A percentile compares a stretch with the other conserved stretches of the same genome.
Evolutionary conservation across 129 eudicot genomes (phyloP).

Genomic region (Cynara cardunculus): DNA sequence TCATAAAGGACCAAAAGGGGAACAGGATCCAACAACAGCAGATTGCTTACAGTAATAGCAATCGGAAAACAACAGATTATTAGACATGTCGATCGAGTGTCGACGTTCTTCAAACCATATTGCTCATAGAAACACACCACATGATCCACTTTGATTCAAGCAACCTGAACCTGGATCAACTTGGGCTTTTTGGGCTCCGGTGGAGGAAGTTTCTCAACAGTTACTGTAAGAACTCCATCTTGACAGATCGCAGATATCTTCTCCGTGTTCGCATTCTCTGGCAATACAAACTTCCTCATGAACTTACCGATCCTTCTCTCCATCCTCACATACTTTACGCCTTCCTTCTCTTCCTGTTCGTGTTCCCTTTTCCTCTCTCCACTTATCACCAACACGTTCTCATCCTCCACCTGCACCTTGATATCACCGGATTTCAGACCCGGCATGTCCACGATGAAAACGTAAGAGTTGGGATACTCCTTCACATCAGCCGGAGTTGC

Average conservation of each 20-base stretch:
- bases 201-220: slow-evolving; percentile 20
- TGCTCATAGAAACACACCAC: not conserved
- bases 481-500: slow-evolving; percentile 25
- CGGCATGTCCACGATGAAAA: slow-evolving; percentile 30
- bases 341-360: slow-evolving; percentile 13
- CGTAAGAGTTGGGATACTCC: slow-evolving; percentile 20
- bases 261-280: slow-evolving; percentile 19
- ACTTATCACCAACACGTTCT: slow-evolving; percentile 23
- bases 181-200: slow-evolving; percentile 27
- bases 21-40: no score
- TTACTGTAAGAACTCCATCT: slow-evolving; percentile 21
- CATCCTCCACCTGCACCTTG: slow-evolving; percentile 31
- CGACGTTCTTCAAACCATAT: no score
- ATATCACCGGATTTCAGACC: slow-evolving; percentile 27
- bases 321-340: slow-evolving; percentile 24
- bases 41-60: not conserved
- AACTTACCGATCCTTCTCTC: slow-evolving; percentile 20
- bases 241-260: slow-evolving; percentile 3
- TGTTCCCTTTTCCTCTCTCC: slow-evolving; percentile 34
- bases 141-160: not conserved
- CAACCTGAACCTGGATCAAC: slow-evolving; percentile 12
- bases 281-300: slow-evolving; percentile 12
- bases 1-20: no score
- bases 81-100: no score
- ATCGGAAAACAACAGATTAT: no score